Conservation (phyloP, 352 stramenopile species). For the Globisporangium nunn region DNA sequence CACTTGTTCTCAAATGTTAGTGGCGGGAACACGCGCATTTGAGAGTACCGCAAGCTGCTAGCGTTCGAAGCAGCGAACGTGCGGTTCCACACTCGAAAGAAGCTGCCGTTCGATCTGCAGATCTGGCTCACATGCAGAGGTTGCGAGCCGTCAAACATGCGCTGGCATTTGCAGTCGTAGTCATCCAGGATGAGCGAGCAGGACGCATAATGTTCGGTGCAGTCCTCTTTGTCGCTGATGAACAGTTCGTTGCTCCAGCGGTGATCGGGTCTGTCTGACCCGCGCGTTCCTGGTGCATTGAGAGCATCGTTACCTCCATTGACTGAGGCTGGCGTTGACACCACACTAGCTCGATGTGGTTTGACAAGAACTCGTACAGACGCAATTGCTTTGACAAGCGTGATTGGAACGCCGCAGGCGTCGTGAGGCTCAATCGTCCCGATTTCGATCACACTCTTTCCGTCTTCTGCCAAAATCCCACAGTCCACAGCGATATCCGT, state of each 20-base stretch:
- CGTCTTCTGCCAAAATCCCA: conserved; percentile 47
- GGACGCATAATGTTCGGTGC: conserved; percentile 45
- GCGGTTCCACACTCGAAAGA: conserved; percentile 56
- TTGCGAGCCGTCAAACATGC: conserved; percentile 71
- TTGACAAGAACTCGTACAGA: conserved; percentile 60
- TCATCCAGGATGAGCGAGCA: conserved; percentile 66
- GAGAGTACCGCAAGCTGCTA: conserved; percentile 57
- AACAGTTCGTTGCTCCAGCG: conserved; percentile 82
- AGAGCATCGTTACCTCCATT: neutral
- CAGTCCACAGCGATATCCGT: conserved; percentile 47
- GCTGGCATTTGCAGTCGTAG: conserved; percentile 68
- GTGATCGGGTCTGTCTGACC: conserved; percentile 29
- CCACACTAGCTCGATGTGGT: conserved; percentile 21
- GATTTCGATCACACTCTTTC: conserved; percentile 48
- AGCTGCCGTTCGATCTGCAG: conserved; percentile 62
- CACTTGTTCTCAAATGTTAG: conserved; percentile 79
- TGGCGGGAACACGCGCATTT: conserved; percentile 56
- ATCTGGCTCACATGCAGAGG: conserved; percentile 65
- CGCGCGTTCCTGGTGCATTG: neutral
- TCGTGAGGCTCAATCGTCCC: conserved; percentile 57
- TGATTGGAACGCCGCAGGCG: conserved; percentile 60
- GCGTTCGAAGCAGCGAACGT: conserved; percentile 63
- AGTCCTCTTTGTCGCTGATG: conserved; percentile 60
- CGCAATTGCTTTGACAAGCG: conserved; percentile 43
- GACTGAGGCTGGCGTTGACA: neutral